Evolutionary conservation across 345 rosid species (phyloP).

Genomic region (Salix suchowensis): DNA sequence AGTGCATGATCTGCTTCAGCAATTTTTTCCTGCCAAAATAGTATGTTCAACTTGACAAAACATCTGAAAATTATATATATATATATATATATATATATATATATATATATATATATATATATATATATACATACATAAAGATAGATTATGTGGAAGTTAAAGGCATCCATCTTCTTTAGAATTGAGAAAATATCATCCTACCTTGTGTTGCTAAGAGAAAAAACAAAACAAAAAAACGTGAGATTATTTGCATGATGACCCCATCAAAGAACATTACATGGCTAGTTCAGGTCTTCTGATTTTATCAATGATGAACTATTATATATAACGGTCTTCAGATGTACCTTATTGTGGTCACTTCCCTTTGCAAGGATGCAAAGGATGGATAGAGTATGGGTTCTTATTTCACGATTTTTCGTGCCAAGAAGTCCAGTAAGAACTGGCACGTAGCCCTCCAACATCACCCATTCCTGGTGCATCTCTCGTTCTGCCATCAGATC

Average conservation of each 20-base stretch:
- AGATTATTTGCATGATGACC: background rate
- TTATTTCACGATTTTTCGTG: conserved; percentile 22
- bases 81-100: too few species aligned
- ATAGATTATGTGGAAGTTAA: too few species aligned
- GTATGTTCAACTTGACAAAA: background rate
- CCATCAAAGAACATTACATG: background rate
- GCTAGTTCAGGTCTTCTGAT: background rate
- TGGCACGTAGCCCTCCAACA: conserved; percentile 17
- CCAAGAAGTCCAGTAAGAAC: conserved; percentile 17
- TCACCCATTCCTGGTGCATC: conserved; percentile 15
- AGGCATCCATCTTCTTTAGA: background rate
- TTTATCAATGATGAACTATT: background rate
- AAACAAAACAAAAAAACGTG: background rate
- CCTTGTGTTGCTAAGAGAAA: background rate
- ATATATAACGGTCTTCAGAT: background rate
- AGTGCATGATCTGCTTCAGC: conserved; percentile 16
- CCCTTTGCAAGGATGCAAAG: conserved; percentile 26
- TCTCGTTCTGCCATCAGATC: conserved; percentile 17
- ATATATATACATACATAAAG: too few species aligned
- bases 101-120: too few species aligned
- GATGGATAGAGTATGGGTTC: conserved; percentile 16
- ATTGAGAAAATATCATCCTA: background rate
- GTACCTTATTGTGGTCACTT: conserved; percentile 23
- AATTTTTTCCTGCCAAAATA: conserved; percentile 18
- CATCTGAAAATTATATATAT: too few species aligned